Conservation (phyloP, 1,284 basidiomycete species). For the Ustilago hordei region DNA sequence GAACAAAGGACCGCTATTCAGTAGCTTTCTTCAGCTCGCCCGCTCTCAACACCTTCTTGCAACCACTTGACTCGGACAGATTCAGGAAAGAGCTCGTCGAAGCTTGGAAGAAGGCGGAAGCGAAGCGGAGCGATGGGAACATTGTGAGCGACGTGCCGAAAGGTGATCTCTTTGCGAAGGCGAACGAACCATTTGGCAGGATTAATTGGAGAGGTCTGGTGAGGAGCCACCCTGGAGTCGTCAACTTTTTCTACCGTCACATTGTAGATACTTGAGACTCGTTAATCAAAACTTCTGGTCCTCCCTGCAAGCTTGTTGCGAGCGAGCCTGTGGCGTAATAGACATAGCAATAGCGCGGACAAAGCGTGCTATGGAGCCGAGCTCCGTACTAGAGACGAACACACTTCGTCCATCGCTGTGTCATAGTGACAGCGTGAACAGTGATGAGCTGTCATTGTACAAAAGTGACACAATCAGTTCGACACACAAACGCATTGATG, state of each 20-base stretch:
- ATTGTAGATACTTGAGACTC: slow-evolving; percentile 12
- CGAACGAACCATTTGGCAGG: slow-evolving; percentile 49
- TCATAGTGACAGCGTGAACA: too few relatives aligned
- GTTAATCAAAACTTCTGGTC: too few relatives aligned
- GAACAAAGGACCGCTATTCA: slow-evolving; percentile 19
- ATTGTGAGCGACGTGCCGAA: slow-evolving; percentile 51
- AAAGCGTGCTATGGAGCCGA: too few relatives aligned
- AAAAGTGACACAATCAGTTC: too few relatives aligned
- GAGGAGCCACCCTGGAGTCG: slow-evolving; percentile 51
- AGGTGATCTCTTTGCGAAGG: slow-evolving; percentile 49
- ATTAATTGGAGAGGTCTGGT: slow-evolving; percentile 59
- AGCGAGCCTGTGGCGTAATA: too few relatives aligned
- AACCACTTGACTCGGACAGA: slow-evolving; percentile 26
- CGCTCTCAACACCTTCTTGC: slow-evolving; percentile 43
- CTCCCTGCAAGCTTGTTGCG: too few relatives aligned
- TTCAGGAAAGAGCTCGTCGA: slow-evolving; percentile 38
- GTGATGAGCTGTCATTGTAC: too few relatives aligned
- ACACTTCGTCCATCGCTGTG: too few relatives aligned
- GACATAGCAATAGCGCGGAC: too few relatives aligned
- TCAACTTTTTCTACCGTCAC: slow-evolving; percentile 37
- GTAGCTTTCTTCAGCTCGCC: slow-evolving; percentile 62
- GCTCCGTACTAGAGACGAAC: too few relatives aligned
- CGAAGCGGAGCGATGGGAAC: slow-evolving; percentile 16
- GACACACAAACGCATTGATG: too few relatives aligned
- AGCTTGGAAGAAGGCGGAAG: slow-evolving; percentile 33